Percentiles rank a stretch among this genome's conserved stretches.
Evolutionary conservation across 768 basidiomycete genomes (phyloP).

Genomic region (Leccinum broughii): DNA sequence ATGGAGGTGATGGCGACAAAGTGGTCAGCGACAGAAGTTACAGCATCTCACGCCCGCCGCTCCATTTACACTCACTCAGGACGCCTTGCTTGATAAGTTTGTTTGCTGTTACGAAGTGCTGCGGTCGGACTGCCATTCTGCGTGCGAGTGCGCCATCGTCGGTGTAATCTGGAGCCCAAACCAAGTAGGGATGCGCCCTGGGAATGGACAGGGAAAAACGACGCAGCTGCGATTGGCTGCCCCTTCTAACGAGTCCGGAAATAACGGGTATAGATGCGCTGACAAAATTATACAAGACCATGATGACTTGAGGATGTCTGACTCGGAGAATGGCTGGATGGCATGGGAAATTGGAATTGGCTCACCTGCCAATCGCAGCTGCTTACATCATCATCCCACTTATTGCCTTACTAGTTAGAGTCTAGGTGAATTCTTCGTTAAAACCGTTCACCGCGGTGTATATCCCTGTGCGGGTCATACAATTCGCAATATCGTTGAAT

Average conservation of each 20-base stretch:
- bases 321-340: no score
- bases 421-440: neutral
- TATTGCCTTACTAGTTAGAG: no score
- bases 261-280: neutral
- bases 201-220: slow-evolving; percentile 12
- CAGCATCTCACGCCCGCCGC: slow-evolving; percentile 6
- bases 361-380: slow-evolving; percentile 12
- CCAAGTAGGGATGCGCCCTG: slow-evolving; percentile 34
- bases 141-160: slow-evolving; percentile 56
- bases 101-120: slow-evolving; percentile 51
- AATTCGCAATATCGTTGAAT: neutral
- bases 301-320: neutral
- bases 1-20: neutral
- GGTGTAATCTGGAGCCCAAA: slow-evolving; percentile 68
- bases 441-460: neutral
- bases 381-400: neutral
- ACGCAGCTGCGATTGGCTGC: slow-evolving; percentile 8
- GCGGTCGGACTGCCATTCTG: slow-evolving; percentile 54
- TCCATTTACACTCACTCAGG: slow-evolving; percentile 43
- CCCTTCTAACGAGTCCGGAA: neutral
- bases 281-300: neutral
- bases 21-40: slow-evolving; percentile 6
- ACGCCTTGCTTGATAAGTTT: slow-evolving; percentile 42
- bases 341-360: neutral
- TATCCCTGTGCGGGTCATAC: neutral